A percentile compares a stretch with the other conserved stretches of the same genome.
phyloP scores from a whole-genome alignment of 768 basidiomycete genomes.

The Tylopilus cervinicoccineus region DNA sequence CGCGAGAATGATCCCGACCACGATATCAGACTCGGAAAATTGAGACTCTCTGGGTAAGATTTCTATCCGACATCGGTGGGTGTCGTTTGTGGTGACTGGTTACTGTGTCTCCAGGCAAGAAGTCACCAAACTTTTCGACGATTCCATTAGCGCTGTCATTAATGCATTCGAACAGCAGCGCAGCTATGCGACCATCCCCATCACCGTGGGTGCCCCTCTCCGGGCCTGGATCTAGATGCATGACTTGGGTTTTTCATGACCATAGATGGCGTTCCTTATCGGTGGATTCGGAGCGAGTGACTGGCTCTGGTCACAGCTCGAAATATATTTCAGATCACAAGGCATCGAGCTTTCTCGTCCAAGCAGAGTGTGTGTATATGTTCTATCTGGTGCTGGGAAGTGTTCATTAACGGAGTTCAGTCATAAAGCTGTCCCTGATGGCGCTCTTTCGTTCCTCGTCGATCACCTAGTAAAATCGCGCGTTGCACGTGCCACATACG shows the following conservation, averaged over 20 bases:
- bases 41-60: constrained; percentile 13
- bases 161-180: constrained; percentile 10
- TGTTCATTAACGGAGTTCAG: neutral
- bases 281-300: constrained; percentile 10
- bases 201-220: constrained; percentile 8
- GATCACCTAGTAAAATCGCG: neutral
- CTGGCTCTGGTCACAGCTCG: constrained; percentile 10
- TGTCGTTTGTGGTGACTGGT: too few species aligned
- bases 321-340: constrained; percentile 6
- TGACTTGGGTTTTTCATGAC: too few species aligned
- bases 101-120: neutral
- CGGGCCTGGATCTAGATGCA: too few species aligned
- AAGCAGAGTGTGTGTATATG: too few species aligned
- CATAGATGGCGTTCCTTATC: constrained; percentile 15
- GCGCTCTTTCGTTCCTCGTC: constrained; percentile 2
- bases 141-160: constrained; percentile 8
- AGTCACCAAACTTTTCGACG: constrained; percentile 8
- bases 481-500: neutral
- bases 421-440: constrained; percentile 8
- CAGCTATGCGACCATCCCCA: neutral
- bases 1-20: neutral
- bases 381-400: too few species aligned
- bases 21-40: constrained; percentile 1
- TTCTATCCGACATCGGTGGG: neutral
- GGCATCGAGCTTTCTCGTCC: constrained; percentile 4